Percentiles rank a stretch among this genome's conserved stretches.
phyloP scores from a whole-genome alignment of 2,329 filamentous ascomycete genomes.

The Scorias spongiosa region DNA sequence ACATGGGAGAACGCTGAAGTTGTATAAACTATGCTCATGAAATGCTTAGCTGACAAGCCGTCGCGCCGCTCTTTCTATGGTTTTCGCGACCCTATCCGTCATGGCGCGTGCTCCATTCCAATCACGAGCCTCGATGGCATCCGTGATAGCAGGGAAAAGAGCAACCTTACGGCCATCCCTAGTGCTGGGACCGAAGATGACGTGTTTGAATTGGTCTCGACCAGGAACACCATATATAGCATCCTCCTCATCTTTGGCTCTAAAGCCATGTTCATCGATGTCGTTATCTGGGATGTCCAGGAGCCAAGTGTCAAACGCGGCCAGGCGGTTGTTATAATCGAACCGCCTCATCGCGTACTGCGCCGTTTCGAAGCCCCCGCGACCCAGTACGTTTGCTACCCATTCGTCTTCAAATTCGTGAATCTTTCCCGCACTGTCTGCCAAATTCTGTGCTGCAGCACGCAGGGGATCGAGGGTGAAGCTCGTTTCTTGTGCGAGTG shows the following conservation, averaged over 20 bases:
- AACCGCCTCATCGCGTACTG: slow-evolving; percentile 52
- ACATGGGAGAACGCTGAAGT: too few species aligned
- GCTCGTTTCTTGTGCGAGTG: slow-evolving; percentile 17
- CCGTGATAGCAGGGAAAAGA: slow-evolving; percentile 71
- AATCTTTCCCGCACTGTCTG: slow-evolving; percentile 47
- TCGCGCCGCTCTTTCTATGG: slow-evolving; percentile 47
- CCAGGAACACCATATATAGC: slow-evolving; percentile 43
- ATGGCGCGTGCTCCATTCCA: slow-evolving; percentile 53
- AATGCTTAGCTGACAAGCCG: not conserved
- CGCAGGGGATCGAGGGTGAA: slow-evolving; percentile 45
- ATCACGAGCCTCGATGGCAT: slow-evolving; percentile 57
- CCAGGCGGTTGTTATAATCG: slow-evolving; percentile 65
- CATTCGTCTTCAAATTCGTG: slow-evolving; percentile 63
- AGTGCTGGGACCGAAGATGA: slow-evolving; percentile 69
- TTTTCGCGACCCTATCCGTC: slow-evolving; percentile 55
- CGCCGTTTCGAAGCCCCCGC: slow-evolving; percentile 61
- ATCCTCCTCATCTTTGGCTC: slow-evolving; percentile 4
- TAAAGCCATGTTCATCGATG: slow-evolving; percentile 3
- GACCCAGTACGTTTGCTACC: slow-evolving; percentile 55
- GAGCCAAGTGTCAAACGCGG: slow-evolving; percentile 66
- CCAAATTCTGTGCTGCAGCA: slow-evolving; percentile 47
- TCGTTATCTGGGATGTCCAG: slow-evolving; percentile 50
- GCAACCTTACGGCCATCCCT: slow-evolving; percentile 56
- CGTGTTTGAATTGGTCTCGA: slow-evolving; percentile 84
- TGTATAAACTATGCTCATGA: too few species aligned